phyloP scores from a whole-genome alignment of 1,284 basidiomycete species.

The Farysia itapuensis region DNA sequence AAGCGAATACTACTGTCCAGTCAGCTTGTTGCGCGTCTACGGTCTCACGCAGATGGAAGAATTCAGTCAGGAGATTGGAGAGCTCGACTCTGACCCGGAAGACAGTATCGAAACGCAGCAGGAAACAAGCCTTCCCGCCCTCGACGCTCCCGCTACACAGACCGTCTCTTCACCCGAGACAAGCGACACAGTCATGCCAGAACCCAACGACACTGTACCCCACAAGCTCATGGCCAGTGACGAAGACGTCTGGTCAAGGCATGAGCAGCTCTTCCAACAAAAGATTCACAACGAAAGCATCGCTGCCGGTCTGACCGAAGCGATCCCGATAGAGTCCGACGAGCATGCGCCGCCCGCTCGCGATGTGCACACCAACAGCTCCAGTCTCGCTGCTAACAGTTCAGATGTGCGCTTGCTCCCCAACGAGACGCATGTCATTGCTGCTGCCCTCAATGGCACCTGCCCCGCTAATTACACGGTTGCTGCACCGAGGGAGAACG shows the following conservation, averaged over 20 bases:
- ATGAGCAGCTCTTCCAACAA: constrained; percentile 34
- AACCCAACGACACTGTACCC: not conserved
- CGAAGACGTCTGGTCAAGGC: constrained; percentile 35
- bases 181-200: not conserved
- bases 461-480: not conserved
- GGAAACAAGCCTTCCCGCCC: not conserved
- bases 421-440: too few relatives aligned
- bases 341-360: not conserved
- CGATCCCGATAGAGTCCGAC: not conserved
- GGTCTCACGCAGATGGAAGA: constrained; percentile 95
- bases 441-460: too few relatives aligned
- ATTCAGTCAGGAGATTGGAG: constrained; percentile 74
- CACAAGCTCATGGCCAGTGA: constrained; percentile 11
- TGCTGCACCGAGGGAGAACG: not conserved
- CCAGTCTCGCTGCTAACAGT: not conserved
- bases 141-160: not conserved
- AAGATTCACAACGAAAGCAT: constrained; percentile 18
- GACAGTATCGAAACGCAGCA: not conserved
- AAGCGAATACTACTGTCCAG: constrained; percentile 92
- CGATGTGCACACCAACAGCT: not conserved
- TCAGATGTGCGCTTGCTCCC: too few relatives aligned
- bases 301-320: not conserved
- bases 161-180: constrained; percentile 23
- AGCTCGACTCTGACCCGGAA: constrained; percentile 32
- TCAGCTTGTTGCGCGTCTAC: constrained; percentile 88